Base-by-base conservation (phyloP, 495 filamentous ascomycete genomes). In the Pyrenopolyporus hunteri region DNA sequence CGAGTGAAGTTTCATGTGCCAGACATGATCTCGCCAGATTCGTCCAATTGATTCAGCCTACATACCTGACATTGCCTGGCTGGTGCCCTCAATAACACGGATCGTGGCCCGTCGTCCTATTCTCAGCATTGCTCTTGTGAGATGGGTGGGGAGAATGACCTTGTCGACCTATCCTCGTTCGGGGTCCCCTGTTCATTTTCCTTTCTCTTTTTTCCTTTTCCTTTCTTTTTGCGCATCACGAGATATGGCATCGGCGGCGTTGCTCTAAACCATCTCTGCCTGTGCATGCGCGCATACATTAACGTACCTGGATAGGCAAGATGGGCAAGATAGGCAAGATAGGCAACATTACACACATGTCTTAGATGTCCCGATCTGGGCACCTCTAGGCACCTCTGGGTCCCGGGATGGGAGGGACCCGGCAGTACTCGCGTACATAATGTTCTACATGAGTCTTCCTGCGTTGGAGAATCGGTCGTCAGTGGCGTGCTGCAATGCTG, bases 1-100 rank as follows among this genome's bases (percentile, higher is more conserved):
- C 42, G 35, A 58, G 22, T 48, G 35, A 56, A 31, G 62, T 65
- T 65, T 65, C 62, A 65, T 55, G 56, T 65, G 56, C 44, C 50
- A 44, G 44, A 40, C 20, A n/a, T 32, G 23, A 32, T 53, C 25
- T 57, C 22, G 22, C 46, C 46, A 44, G 33, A 53, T 55, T 55
- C 28, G 16, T 26, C 53, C 52, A 57, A 57, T 57, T 25, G 39
- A 57, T 63, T 57, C 59, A 63, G 59, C 59, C 59, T 63, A 31
- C 53, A 47, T 28, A 20, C 17, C 25, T 14, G 13, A n/a, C n/a
- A 42, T 39, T 28, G 22, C 17, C 25, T 29, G 42, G 28, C 16
- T 26, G 42, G 42, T 46, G 14, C 42, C 23, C 42, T 46, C 14
- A 46, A 14, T n/a, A 28, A 16, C 31, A 17, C 9, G 11, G 6